Base-by-base conservation (phyloP, 495 filamentous ascomycete genomes). In the Tuber microsphaerosporum region DNA sequence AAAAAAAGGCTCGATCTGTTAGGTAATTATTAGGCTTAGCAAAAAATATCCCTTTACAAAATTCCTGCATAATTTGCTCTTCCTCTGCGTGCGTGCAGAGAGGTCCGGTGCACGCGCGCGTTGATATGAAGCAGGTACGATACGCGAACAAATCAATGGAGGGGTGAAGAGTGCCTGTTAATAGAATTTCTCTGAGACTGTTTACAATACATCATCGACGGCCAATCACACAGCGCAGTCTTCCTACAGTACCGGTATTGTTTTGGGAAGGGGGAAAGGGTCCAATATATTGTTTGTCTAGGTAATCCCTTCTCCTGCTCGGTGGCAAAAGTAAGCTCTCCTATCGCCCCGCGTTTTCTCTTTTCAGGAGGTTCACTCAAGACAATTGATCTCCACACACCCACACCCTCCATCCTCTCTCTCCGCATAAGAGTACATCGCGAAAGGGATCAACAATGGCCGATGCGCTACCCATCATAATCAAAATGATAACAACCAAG, bases 51-150 rank as follows among this genome's bases (percentile, higher is more conserved):
- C 56, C 56, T 20, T n/a, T 17, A 16, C 26, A 26, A 65, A 31
- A 65, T 65, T 65, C 56, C 26, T 65, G 56, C 56, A 31, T 65
- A 31, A 65, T 65, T 65, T 34, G 26, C 56, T 65, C 56, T 65
- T 16, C 56, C 14, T 65, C 56, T 12, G 56, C 56, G 12, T 14
- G 56, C 56, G 48, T 56, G 48, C 48, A 56, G 48, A 65, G 56
- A 31, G 56, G 56, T 65, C 26, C 14, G 56, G 56, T 65, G 56
- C 56, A 31, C 56, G 26, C 70, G 43, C 74, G 44, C 70, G 74
- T 76, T 76, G 75, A 68, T 73, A 77, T 69, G 72, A 74, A 71
- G 70, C 74, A 77, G 74, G 74, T 72, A 77, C 76, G 43, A 70
- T 61, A 70, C 74, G 43, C 56, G 56, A 65, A 26, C 56, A 65